Conservation (phyloP, 331 rosid species). For the Erythrophleum ivorense region DNA sequence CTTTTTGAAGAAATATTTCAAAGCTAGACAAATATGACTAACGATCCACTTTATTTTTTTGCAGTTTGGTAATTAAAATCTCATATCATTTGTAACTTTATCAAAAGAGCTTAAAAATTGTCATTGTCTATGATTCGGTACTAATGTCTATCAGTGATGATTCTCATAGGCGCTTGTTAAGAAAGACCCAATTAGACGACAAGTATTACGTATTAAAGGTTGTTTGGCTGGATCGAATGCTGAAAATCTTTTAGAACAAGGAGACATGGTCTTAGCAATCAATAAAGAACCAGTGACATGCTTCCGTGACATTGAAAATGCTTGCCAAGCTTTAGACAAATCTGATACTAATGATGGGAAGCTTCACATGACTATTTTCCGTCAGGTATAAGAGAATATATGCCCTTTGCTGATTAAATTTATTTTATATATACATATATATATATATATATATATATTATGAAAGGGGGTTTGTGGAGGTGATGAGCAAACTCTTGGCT, state of each 20-base stretch:
- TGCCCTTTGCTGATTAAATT: neutral
- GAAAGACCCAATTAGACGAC: constrained; percentile 92
- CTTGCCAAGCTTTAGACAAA: constrained; percentile 79
- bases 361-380: constrained; percentile 84
- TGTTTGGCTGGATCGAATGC: constrained; percentile 96
- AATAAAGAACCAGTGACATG: constrained; percentile 94
- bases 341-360: constrained; percentile 52
- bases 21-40: constrained; percentile 17
- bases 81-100: constrained; percentile 17
- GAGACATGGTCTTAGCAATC: constrained; percentile 94
- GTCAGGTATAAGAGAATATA: constrained; percentile 64
- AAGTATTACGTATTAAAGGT: constrained; percentile 92
- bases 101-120: constrained; percentile 29
- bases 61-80: neutral
- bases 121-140: constrained; percentile 15
- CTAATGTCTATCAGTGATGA: constrained; percentile 20
- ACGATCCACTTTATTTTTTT: neutral
- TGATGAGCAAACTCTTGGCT: constrained; percentile 24
- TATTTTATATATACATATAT: neutral
- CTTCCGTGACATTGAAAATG: constrained; percentile 83
- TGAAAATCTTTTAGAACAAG: constrained; percentile 88
- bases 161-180: constrained; percentile 79
- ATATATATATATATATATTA: no score
- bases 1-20: constrained; percentile 26
- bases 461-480: constrained; percentile 5